Conservation (phyloP, 2,329 filamentous ascomycete genomes). For the Colletotrichum chrysophilum region DNA sequence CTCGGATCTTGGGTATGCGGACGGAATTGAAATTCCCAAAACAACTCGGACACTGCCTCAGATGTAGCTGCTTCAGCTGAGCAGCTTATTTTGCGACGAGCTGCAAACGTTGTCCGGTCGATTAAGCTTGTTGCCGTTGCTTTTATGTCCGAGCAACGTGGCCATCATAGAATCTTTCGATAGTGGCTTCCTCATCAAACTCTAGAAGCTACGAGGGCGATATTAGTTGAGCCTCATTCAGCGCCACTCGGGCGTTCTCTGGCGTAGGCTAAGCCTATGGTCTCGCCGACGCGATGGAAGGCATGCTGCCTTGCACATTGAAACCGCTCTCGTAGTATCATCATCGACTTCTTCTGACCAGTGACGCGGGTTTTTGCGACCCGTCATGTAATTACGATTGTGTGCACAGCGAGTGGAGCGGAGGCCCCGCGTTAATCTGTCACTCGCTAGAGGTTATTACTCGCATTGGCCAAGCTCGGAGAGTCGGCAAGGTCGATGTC, state of each 20-base stretch:
- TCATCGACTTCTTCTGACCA: not conserved
- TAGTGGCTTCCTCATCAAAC: not conserved
- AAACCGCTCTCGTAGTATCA: not conserved
- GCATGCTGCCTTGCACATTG: not conserved
- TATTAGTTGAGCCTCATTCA: not conserved
- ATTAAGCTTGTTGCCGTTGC: not conserved
- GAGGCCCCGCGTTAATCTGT: slow-evolving; percentile 5
- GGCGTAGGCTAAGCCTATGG: not conserved
- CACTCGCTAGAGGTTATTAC: slow-evolving; percentile 19
- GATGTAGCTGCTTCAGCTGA: not conserved
- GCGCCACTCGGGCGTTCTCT: not conserved
- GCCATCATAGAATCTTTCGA: not conserved
- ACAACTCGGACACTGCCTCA: not conserved
- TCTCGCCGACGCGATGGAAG: not conserved
- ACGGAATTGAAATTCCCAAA: not conserved
- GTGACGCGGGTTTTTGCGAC: not conserved
- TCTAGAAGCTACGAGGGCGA: not conserved
- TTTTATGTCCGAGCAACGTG: not conserved
- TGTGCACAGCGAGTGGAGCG: slow-evolving; percentile 10
- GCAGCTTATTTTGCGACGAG: not conserved
- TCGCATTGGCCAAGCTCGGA: not conserved
- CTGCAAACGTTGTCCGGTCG: not conserved
- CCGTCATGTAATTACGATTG: not conserved
- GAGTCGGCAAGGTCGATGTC: not conserved
- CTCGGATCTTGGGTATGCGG: not conserved